Conservation (phyloP, 352 stramenopile genomes). For the Phytophthora constricta region DNA sequence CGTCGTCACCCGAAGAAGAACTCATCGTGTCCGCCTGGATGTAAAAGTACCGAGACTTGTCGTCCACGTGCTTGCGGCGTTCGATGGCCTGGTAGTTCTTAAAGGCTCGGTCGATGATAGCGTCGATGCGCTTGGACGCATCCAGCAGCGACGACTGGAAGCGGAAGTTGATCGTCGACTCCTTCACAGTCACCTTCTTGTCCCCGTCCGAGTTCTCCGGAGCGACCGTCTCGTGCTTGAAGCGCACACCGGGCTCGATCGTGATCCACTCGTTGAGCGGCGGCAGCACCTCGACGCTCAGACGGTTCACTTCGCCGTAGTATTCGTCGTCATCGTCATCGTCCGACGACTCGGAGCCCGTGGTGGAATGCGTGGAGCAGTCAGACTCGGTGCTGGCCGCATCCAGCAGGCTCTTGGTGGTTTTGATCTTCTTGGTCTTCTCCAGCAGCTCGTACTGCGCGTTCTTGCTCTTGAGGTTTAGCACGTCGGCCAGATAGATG, state of each 20-base stretch:
- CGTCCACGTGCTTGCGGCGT: constrained; percentile 40
- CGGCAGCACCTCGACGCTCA: constrained; percentile 49
- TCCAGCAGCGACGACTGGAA: constrained; percentile 37
- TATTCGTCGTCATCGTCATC: constrained; percentile 30
- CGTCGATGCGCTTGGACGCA: constrained; percentile 48
- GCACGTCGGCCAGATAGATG: constrained; percentile 47
- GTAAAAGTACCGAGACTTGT: constrained; percentile 63
- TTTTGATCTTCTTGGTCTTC: constrained; percentile 35
- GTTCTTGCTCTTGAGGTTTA: constrained; percentile 48
- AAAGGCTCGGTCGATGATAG: constrained; percentile 47
- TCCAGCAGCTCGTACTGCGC: constrained; percentile 59
- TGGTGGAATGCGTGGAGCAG: constrained; percentile 27
- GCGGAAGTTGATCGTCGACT: constrained; percentile 37
- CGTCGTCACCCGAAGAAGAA: constrained; percentile 3
- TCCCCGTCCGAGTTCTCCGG: constrained; percentile 27
- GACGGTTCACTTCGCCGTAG: constrained; percentile 41
- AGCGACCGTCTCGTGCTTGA: constrained; percentile 51
- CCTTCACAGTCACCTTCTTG: constrained; percentile 31
- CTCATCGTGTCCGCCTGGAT: constrained; percentile 30
- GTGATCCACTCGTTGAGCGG: constrained; percentile 53
- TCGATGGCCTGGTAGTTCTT: constrained; percentile 46
- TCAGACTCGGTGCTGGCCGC: constrained; percentile 20
- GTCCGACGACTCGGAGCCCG: constrained; percentile 29
- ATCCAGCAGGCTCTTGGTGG: constrained; percentile 13
- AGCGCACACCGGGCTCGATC: constrained; percentile 47